A percentile compares a stretch with the other conserved stretches of the same genome.
Evolutionary conservation across 257 asterid genomes (phyloP).

Genomic region (Solanum verrucosum): DNA sequence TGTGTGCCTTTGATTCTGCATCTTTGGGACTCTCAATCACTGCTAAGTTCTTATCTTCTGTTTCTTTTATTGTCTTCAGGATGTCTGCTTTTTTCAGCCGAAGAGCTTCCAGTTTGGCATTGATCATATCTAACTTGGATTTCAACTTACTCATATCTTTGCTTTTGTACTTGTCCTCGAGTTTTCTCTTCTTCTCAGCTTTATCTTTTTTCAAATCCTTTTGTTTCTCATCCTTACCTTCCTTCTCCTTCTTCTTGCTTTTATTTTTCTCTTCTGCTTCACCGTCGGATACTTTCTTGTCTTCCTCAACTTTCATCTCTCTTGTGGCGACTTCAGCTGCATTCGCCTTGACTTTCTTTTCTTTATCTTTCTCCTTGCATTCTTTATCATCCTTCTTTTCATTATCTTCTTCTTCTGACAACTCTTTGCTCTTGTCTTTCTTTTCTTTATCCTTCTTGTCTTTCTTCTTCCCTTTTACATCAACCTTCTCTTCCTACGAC

Average conservation of each 20-base stretch:
- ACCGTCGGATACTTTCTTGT: conserved; percentile 3
- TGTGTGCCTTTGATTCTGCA: conserved; percentile 12
- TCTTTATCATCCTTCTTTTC: not conserved
- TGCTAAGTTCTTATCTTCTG: conserved; percentile 25
- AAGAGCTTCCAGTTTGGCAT: conserved; percentile 39
- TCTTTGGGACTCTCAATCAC: conserved; percentile 14
- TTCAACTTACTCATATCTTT: conserved; percentile 38
- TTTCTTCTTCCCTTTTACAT: not conserved
- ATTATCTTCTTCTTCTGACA: conserved; percentile 8
- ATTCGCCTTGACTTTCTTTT: not conserved
- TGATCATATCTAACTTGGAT: conserved; percentile 40
- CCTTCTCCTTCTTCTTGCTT: conserved; percentile 5
- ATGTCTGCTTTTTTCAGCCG: conserved; percentile 39
- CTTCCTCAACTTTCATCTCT: conserved; percentile 32
- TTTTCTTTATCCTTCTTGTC: conserved; percentile 3
- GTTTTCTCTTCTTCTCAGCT: conserved; percentile 45
- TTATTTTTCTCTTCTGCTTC: conserved; percentile 13
- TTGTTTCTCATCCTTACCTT: conserved; percentile 16
- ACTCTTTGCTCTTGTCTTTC: conserved; percentile 6
- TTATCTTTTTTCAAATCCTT: conserved; percentile 31
- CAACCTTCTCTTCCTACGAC: conserved; percentile 7
- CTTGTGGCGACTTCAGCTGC: conserved; percentile 14
- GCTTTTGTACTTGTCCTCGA: conserved; percentile 27
- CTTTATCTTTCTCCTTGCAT: conserved; percentile 1
- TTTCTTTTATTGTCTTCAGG: conserved; percentile 42